Base-by-base conservation (phyloP, 352 stramenopile genomes). In the Phytophthora sp. region DNA sequence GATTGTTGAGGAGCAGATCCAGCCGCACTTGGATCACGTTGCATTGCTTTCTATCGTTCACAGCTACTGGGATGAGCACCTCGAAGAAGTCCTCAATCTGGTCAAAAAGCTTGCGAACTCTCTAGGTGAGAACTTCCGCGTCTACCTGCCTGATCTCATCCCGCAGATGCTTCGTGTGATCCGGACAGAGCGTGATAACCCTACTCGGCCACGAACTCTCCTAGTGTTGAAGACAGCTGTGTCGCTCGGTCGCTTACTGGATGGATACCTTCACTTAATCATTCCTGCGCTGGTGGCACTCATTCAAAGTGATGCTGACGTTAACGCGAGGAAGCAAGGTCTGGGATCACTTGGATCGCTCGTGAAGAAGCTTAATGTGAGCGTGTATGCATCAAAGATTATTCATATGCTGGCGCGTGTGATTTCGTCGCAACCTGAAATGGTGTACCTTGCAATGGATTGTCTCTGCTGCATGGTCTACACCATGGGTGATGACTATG, bases 1-100 rank as follows among this genome's bases (percentile, higher is more conserved):
- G 28, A 99, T 99, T 71, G 96, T 99, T 9, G 88, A 97, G 50
- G 95, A 99, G 55, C 91, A 99, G 74, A 95, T 99, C 45, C 87
- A 98, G 34, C 90, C 94, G 7, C 84, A 96, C 54, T 61, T 96
- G 18, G 85, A 96, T 42, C 84, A 94, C 35, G 76, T 89, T 13
- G 85, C 86, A 13, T 86, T 96, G 75, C 70, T 93, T 30, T 92
- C 82, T 8, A 92, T 96, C 44, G 76, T 94, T 2, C 73, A 88
- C 53, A 86, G 82, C 46, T 96, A 94, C 59, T 94, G 87, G 84
- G 85, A 94, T 50, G 84, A 92, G 12, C 99, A 99, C 72, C 74
- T 99, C 2, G 85, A 97, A 56, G 88, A 95, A 38, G 98, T 99
- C 46, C 96, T 99, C 50, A 96, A 99, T 39, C 72, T 99, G 26